Evolutionary conservation across 257 asterid species (phyloP).

Genomic region (Nyctanthes arbortristis): DNA sequence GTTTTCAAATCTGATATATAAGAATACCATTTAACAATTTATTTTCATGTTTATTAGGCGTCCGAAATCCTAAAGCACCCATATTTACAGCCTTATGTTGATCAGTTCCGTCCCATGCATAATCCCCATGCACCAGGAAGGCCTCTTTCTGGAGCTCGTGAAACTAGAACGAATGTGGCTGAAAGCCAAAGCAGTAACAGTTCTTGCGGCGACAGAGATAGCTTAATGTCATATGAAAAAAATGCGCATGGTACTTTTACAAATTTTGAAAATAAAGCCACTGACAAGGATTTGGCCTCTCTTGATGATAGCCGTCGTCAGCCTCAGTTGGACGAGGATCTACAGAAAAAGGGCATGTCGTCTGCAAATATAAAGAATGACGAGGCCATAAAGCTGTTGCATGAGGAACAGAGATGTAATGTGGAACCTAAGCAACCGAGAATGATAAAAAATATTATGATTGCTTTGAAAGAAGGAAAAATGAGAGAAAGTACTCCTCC

Average conservation of each 20-base stretch:
- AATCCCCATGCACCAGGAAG: slow-evolving; percentile 46
- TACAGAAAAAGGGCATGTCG: slow-evolving; percentile 30
- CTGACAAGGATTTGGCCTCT: slow-evolving; percentile 40
- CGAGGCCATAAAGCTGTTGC: slow-evolving; percentile 35
- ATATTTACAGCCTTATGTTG: slow-evolving; percentile 78
- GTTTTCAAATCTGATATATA: slow-evolving; percentile 2
- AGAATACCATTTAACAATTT: background rate
- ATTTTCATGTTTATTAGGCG: slow-evolving; percentile 57
- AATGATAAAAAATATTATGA: slow-evolving; percentile 66
- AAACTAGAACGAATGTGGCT: slow-evolving; percentile 53
- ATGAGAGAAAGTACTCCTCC: slow-evolving; percentile 85
- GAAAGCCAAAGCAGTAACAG: slow-evolving; percentile 94
- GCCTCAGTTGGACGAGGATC: slow-evolving; percentile 30
- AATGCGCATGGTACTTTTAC: slow-evolving; percentile 29
- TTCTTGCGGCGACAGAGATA: slow-evolving; percentile 90
- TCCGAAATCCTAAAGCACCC: slow-evolving; percentile 93
- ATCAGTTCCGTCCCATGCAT: slow-evolving; percentile 66
- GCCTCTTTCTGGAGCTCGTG: slow-evolving; percentile 37
- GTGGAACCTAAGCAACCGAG: slow-evolving; percentile 66
- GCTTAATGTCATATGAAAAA: slow-evolving; percentile 58
- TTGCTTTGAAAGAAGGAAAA: slow-evolving; percentile 84
- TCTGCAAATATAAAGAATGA: slow-evolving; percentile 33
- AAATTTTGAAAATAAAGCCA: slow-evolving; percentile 44
- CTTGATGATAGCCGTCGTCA: slow-evolving; percentile 39
- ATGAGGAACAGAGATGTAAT: slow-evolving; percentile 39